Percentiles rank a stretch among this genome's conserved stretches.
Evolutionary conservation across 345 rosid species (phyloP).

Genomic region (Durio zibethinus): DNA sequence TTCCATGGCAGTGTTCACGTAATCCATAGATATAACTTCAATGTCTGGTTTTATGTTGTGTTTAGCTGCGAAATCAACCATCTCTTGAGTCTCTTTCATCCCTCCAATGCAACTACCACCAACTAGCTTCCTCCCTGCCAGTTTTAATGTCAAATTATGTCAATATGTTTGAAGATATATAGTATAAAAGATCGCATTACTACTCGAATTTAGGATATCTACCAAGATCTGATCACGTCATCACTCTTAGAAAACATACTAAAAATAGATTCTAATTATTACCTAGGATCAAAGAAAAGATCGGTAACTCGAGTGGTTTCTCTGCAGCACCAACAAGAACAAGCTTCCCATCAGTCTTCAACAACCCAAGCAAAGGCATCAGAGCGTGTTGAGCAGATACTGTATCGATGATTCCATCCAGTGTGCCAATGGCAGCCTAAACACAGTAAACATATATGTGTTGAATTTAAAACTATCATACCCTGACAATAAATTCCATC

Average conservation of each 20-base stretch:
- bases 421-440: slow-evolving; percentile 30
- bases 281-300: slow-evolving; percentile 28
- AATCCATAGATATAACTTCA: slow-evolving; percentile 21
- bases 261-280: background rate
- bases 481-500: background rate
- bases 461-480: background rate
- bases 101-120: slow-evolving; percentile 51
- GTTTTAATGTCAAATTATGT: too few species aligned
- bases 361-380: slow-evolving; percentile 26
- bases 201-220: background rate
- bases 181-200: too few species aligned
- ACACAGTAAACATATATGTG: background rate
- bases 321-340: slow-evolving; percentile 30
- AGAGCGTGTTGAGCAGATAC: slow-evolving; percentile 27
- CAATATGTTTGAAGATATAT: too few species aligned
- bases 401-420: slow-evolving; percentile 44
- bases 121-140: slow-evolving; percentile 45
- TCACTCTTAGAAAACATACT: too few species aligned
- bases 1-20: slow-evolving; percentile 31
- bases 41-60: slow-evolving; percentile 35
- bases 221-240: background rate
- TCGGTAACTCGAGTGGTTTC: slow-evolving; percentile 36
- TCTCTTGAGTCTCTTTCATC: slow-evolving; percentile 14
- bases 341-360: slow-evolving; percentile 35
- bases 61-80: too few species aligned